Evolutionary conservation across 805 yeast genomes (phyloP).

Genomic region (Jamesozyma spencerorum): DNA sequence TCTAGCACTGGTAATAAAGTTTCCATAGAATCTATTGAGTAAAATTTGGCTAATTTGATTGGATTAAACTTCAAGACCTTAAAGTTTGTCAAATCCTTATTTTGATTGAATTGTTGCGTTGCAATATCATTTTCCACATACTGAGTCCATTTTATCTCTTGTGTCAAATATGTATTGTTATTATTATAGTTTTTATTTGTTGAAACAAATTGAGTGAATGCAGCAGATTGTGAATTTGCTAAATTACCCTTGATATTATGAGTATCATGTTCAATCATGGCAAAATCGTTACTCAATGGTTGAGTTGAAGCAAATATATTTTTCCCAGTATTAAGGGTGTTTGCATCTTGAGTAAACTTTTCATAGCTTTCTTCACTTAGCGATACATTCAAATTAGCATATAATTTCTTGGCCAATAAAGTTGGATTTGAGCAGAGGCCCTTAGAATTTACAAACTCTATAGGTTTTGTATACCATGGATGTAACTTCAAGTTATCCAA

Average conservation of each 20-base stretch:
- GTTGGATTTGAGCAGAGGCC: constrained; percentile 49
- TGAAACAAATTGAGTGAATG: constrained; percentile 8
- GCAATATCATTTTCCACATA: constrained; percentile 21
- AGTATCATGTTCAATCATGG: constrained; percentile 28
- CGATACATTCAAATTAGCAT: constrained; percentile 45
- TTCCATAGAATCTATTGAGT: constrained; percentile 21
- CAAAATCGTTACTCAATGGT: constrained; percentile 35
- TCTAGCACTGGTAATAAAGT: constrained; percentile 24
- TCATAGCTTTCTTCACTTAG: constrained; percentile 40
- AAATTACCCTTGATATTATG: neutral
- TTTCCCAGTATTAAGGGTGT: neutral
- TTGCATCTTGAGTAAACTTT: constrained; percentile 7
- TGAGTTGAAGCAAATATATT: constrained; percentile 33
- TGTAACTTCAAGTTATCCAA: constrained; percentile 38
- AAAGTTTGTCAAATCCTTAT: constrained; percentile 2
- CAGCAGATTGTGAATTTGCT: constrained; percentile 19
- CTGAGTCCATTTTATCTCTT: constrained; percentile 20
- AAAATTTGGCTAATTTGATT: constrained; percentile 24
- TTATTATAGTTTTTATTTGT: neutral
- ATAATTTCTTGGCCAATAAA: constrained; percentile 40
- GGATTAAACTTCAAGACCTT: constrained; percentile 15
- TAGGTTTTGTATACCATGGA: constrained; percentile 45
- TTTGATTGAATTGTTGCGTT: constrained; percentile 17
- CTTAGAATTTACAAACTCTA: constrained; percentile 35
- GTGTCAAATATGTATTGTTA: constrained; percentile 2